phyloP scores from a whole-genome alignment of 192 early-diverging fungal species.

The Gigaspora rosea region DNA sequence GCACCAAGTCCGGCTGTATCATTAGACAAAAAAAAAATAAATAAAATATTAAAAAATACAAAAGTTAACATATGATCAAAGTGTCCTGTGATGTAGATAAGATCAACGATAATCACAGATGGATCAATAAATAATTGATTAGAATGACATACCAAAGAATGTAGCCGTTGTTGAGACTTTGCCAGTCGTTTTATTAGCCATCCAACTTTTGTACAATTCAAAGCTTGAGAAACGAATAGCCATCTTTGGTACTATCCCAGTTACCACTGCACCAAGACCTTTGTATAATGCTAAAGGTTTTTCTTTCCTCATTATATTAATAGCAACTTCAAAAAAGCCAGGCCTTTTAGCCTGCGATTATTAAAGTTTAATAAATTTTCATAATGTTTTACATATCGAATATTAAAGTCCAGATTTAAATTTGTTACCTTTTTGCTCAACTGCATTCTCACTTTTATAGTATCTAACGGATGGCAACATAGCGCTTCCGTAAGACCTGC shows the following conservation, averaged over 20 bases:
- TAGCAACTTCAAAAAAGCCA: conserved; percentile 80
- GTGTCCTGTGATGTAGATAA: conserved; percentile 37
- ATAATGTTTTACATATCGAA: neutral
- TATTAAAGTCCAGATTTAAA: conserved; percentile 16
- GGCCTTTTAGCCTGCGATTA: conserved; percentile 8
- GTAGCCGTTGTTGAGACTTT: conserved; percentile 66
- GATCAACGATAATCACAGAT: conserved; percentile 29
- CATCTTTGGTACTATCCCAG: conserved; percentile 99
- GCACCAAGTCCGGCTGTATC: conserved; percentile 83
- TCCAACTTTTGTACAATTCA: conserved; percentile 85
- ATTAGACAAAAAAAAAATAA: neutral
- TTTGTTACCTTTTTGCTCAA: conserved; percentile 69
- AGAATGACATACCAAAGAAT: conserved; percentile 66
- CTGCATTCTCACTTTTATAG: conserved; percentile 98
- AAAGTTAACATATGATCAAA: neutral
- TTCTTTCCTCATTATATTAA: conserved; percentile 83
- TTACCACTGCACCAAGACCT: conserved; percentile 93
- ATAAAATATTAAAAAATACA: conserved; percentile 13
- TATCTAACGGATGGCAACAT: conserved; percentile 93
- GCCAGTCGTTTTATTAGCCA: conserved; percentile 68
- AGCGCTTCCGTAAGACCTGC: conserved; percentile 92
- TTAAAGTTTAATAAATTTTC: neutral
- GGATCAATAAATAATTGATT: conserved; percentile 11
- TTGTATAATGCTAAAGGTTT: conserved; percentile 92
- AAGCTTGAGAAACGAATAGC: conserved; percentile 98